A percentile compares a stretch with the other conserved stretches of the same genome.
Conservation (phyloP, 176 grass and related monocot species). For the Coix lacrymajobi region DNA sequence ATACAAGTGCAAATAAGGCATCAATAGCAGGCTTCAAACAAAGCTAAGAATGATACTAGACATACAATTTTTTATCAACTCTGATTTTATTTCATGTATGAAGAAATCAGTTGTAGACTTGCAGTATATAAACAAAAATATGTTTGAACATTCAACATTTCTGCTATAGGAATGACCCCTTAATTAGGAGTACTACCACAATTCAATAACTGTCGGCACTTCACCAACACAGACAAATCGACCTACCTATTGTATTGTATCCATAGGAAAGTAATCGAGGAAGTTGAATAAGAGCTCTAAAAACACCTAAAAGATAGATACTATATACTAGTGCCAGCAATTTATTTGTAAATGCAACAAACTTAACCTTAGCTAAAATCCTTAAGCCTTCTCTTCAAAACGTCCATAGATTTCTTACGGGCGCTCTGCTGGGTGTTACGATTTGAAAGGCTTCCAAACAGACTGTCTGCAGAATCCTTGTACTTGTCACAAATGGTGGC, state of each 20-base stretch:
- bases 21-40: not conserved
- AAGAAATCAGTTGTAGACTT: not conserved
- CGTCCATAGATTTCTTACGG: conserved; percentile 91
- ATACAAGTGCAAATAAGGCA: not conserved
- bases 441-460: conserved; percentile 75
- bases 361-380: conserved; percentile 61
- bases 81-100: not conserved
- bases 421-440: conserved; percentile 68
- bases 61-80: not conserved
- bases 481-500: conserved; percentile 72
- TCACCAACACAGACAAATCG: not conserved
- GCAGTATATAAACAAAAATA: not conserved
- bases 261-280: not conserved
- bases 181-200: not conserved
- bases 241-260: not conserved
- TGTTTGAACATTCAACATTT: not conserved
- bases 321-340: not conserved
- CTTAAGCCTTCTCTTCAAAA: conserved; percentile 82
- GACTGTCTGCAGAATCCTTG: conserved; percentile 68
- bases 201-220: not conserved
- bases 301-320: not conserved
- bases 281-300: not conserved
- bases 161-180: not conserved
- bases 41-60: not conserved
- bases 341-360: conserved; percentile 12